phyloP scores from a whole-genome alignment of 2,329 filamentous ascomycete genomes.

The Cladosporium austrohemisphaericum region DNA sequence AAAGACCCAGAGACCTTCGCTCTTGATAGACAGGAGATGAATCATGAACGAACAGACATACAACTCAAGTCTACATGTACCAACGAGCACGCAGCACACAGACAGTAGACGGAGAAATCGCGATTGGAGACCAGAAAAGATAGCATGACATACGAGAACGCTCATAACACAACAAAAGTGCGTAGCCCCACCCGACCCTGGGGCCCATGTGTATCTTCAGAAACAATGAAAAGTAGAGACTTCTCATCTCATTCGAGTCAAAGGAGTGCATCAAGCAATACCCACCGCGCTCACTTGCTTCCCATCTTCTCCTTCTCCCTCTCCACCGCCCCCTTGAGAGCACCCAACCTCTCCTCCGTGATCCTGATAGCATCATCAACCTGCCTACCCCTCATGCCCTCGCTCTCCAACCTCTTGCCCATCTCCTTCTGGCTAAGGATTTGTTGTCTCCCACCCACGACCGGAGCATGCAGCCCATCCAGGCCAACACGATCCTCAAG shows the following conservation, averaged over 20 bases:
- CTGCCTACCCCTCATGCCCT: conserved; percentile 76
- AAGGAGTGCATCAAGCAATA: background rate
- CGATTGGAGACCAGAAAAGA: no score
- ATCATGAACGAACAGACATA: no score
- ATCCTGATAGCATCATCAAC: conserved; percentile 74
- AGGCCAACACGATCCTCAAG: conserved; percentile 80
- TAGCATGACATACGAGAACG: conserved; percentile 11
- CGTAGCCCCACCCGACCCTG: background rate
- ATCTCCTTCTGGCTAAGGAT: conserved; percentile 25
- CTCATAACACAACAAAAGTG: conserved; percentile 5
- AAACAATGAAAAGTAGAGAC: background rate
- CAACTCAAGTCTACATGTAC: no score
- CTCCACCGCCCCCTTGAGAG: conserved; percentile 70
- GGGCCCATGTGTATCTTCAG: background rate
- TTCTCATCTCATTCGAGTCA: background rate
- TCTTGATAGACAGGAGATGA: no score
- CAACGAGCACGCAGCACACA: no score
- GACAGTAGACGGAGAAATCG: no score
- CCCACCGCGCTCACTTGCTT: conserved; percentile 2
- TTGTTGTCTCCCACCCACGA: conserved; percentile 26
- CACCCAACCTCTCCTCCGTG: conserved; percentile 77
- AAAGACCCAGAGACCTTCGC: no score
- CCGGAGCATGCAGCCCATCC: conserved; percentile 46
- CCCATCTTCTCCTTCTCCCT: conserved; percentile 44
- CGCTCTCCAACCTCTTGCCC: conserved; percentile 42